A percentile compares a stretch with the other conserved stretches of the same genome.
These are phyloP conservation scores for Cinnamomum micranthum DNA, from an alignment of 164 flowering plant genomes.

Conservation along the genomic window DNA sequence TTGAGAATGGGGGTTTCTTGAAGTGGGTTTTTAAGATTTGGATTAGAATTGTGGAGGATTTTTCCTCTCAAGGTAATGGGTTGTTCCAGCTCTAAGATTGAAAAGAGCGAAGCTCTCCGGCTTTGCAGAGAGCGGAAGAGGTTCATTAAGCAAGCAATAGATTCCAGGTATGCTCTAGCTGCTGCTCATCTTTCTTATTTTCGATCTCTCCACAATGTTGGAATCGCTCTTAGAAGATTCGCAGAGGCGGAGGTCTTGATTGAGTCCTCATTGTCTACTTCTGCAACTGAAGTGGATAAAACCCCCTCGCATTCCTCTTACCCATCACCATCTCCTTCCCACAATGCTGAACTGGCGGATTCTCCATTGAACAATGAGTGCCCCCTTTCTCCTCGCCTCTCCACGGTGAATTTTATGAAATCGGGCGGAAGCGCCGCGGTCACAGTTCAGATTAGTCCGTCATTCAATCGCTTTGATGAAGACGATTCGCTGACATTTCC, in stretches of 20 bases:
- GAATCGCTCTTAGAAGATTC: conserved; percentile 65
- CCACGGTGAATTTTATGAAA: conserved; percentile 67
- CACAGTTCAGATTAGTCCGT: conserved; percentile 47
- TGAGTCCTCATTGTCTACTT: conserved; percentile 59
- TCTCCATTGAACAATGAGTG: conserved; percentile 46
- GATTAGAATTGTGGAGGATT: conserved; percentile 1
- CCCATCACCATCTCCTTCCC: conserved; percentile 77
- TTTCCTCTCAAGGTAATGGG: conserved; percentile 46
- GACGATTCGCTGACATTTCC: conserved; percentile 45
- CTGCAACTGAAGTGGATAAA: conserved; percentile 58
- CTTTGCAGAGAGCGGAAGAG: conserved; percentile 71
- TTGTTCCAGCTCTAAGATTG: conserved; percentile 50
- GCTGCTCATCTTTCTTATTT: conserved; percentile 79
- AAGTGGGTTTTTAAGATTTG: conserved; percentile 14
- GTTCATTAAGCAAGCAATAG: conserved; percentile 77
- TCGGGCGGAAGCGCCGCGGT: conserved; percentile 44
- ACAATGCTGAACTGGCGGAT: conserved; percentile 40
- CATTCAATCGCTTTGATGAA: conserved; percentile 33
- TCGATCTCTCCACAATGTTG: conserved; percentile 64
- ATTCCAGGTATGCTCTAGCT: conserved; percentile 74
- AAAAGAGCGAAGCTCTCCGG: conserved; percentile 57
- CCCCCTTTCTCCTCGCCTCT: conserved; percentile 39
- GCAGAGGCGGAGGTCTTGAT: conserved; percentile 71
- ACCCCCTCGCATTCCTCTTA: conserved; percentile 78
- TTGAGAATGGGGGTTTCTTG: not conserved